phyloP scores from a whole-genome alignment of 306 rosid genomes.

The Myrica gale region DNA sequence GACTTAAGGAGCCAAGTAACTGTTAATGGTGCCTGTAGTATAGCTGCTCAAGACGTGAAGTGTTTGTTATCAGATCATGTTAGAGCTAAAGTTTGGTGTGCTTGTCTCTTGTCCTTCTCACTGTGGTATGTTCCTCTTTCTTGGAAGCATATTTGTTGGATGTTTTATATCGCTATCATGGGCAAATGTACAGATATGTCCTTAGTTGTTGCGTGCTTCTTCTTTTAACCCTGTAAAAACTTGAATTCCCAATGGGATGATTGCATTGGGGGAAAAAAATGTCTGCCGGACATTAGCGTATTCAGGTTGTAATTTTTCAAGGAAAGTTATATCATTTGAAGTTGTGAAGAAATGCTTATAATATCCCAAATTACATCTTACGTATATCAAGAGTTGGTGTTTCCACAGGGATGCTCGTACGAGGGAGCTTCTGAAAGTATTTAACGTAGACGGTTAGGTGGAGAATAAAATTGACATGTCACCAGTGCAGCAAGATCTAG shows the following conservation, averaged over 20 bases:
- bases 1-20: constrained; percentile 87
- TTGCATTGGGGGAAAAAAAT: not conserved
- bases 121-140: constrained; percentile 54
- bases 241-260: not conserved
- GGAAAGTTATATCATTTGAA: not conserved
- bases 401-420: constrained; percentile 84
- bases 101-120: constrained; percentile 71
- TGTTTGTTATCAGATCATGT: constrained; percentile 64
- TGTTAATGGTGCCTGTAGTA: constrained; percentile 80
- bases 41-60: constrained; percentile 94
- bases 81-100: constrained; percentile 84
- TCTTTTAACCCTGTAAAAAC: not conserved
- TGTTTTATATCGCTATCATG: too few relatives aligned
- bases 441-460: constrained; percentile 77
- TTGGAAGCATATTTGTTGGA: not conserved
- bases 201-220: not conserved
- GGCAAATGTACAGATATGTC: too few relatives aligned
- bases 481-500: constrained; percentile 72
- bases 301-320: not conserved
- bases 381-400: constrained; percentile 18
- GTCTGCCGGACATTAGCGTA: not conserved
- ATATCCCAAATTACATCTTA: constrained; percentile 6
- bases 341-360: constrained; percentile 1
- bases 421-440: constrained; percentile 85
- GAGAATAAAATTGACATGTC: constrained; percentile 86